Evolutionary conservation across 257 asterid genomes (phyloP).

Genomic region (Solanum virginianum): DNA sequence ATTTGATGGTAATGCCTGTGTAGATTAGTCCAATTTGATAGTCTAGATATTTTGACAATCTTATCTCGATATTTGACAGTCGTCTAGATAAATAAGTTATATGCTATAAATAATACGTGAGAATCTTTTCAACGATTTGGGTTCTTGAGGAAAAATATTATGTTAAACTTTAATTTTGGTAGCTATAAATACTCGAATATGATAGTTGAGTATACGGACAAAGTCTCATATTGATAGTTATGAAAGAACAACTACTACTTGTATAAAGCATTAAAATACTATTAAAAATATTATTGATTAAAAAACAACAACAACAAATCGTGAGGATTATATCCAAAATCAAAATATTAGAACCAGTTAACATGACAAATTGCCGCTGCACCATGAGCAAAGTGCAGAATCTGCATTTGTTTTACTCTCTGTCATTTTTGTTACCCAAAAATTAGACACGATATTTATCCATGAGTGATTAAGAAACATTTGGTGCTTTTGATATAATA

Average conservation of each 20-base stretch:
- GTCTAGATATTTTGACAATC: neutral
- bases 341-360: neutral
- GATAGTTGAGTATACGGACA: neutral
- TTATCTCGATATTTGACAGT: neutral
- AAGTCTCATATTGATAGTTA: neutral
- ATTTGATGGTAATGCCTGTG: neutral
- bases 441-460: neutral
- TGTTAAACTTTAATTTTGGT: neutral
- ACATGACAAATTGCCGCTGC: slow-evolving; percentile 12
- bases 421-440: neutral
- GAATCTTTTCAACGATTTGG: neutral
- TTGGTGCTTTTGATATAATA: neutral
- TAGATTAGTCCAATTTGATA: neutral
- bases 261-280: too few species aligned
- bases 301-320: too few species aligned
- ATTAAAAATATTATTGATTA: too few species aligned
- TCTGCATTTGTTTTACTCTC: neutral
- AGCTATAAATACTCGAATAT: neutral
- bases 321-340: fast-evolving
- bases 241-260: too few species aligned
- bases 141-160: neutral
- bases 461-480: neutral
- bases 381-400: neutral
- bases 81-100: neutral
- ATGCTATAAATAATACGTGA: neutral